phyloP scores from a whole-genome alignment of 495 filamentous ascomycete species.

The Saxispiralis lemnorum region DNA sequence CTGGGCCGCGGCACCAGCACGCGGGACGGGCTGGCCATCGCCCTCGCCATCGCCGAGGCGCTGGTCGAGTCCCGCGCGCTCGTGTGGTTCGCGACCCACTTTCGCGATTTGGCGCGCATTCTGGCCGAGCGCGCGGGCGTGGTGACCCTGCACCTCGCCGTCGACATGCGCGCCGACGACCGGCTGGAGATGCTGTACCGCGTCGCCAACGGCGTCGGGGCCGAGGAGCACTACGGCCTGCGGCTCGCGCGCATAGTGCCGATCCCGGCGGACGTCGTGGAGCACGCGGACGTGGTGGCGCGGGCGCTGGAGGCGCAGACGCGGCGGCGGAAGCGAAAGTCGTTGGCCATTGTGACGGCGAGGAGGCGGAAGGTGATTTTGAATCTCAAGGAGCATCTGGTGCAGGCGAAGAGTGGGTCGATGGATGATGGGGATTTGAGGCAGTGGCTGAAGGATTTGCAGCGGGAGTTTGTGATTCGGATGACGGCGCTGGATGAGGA shows the following conservation, averaged over 20 bases:
- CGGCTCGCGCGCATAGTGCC: constrained; percentile 58
- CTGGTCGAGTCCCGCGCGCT: constrained; percentile 55
- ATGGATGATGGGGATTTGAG: constrained; percentile 48
- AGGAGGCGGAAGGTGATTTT: constrained; percentile 55
- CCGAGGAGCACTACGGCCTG: constrained; percentile 63
- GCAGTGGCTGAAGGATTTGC: constrained; percentile 49
- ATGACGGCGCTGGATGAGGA: constrained; percentile 47
- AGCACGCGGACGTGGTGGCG: constrained; percentile 49
- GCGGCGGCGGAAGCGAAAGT: constrained; percentile 37
- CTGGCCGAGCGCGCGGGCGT: constrained; percentile 57
- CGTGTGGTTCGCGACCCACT: constrained; percentile 90
- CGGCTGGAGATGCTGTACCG: constrained; percentile 75
- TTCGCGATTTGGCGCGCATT: constrained; percentile 62
- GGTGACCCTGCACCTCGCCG: constrained; percentile 62
- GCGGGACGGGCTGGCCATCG: constrained; percentile 72
- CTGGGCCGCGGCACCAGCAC: constrained; percentile 84
- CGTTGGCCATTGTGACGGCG: constrained; percentile 36
- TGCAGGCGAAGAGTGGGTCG: constrained; percentile 46
- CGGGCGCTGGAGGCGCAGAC: constrained; percentile 36
- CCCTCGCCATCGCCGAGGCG: constrained; percentile 74
- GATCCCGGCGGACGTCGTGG: constrained; percentile 48
- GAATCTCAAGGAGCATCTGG: constrained; percentile 55
- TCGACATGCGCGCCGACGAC: constrained; percentile 33
- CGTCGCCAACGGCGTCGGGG: constrained; percentile 48
- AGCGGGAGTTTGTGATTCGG: constrained; percentile 54